A percentile compares a stretch with the other conserved stretches of the same genome.
phyloP scores from a whole-genome alignment of 345 rosid genomes.

The Populus euphratica region DNA sequence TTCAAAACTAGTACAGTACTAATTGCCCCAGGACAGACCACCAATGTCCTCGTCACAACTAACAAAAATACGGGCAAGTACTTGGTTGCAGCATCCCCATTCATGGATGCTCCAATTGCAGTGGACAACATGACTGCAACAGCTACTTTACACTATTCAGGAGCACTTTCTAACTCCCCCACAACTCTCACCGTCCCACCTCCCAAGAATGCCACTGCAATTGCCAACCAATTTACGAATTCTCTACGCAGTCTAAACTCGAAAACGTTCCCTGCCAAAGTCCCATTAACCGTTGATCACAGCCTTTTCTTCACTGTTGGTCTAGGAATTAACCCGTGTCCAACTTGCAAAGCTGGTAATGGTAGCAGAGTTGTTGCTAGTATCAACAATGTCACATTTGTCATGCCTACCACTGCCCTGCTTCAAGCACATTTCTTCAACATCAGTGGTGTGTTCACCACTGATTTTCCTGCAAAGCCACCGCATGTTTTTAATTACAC shows the following conservation, averaged over 20 bases:
- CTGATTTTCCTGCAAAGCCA: conserved; percentile 39
- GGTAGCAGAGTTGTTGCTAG: conserved; percentile 54
- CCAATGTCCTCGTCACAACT: conserved; percentile 56
- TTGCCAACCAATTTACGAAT: conserved; percentile 42
- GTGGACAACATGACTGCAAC: conserved; percentile 56
- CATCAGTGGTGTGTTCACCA: conserved; percentile 35
- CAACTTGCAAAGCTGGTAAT: conserved; percentile 50
- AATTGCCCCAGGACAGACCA: conserved; percentile 65
- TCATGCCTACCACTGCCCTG: conserved; percentile 54
- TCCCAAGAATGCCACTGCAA: conserved; percentile 48
- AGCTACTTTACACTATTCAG: conserved; percentile 50
- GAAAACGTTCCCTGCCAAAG: conserved; percentile 52
- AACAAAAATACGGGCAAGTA: conserved; percentile 50
- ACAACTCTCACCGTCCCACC: conserved; percentile 44
- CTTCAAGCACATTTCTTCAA: conserved; percentile 64
- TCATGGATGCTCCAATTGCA: conserved; percentile 49
- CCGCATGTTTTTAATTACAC: conserved; percentile 30
- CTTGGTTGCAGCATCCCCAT: conserved; percentile 57
- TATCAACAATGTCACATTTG: conserved; percentile 59
- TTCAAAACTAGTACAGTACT: conserved; percentile 47
- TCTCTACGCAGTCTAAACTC: conserved; percentile 62
- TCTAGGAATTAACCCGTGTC: conserved; percentile 56
- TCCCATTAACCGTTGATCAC: conserved; percentile 55
- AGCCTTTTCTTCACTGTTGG: conserved; percentile 42
- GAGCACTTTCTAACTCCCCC: conserved; percentile 27